Base-by-base conservation (phyloP, 768 basidiomycete species). In the Pleurotus giganteus region DNA sequence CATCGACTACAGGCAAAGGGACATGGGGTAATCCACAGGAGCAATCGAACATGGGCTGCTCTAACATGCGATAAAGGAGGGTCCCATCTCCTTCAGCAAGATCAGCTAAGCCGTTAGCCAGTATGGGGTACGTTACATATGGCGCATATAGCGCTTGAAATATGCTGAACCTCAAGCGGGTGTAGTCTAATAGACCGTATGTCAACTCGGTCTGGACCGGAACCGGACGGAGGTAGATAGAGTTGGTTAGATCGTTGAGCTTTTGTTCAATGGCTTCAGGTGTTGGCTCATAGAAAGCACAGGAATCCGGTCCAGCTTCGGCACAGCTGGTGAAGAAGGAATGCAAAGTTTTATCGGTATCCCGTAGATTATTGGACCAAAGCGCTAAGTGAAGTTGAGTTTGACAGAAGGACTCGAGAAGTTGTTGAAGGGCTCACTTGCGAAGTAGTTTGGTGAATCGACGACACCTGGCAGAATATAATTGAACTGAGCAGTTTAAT, bases 381-480 rank as follows among this genome's bases (percentile, higher is more conserved):
- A 53, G 53, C 37, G 57, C 45, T 57, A 36, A 11, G 34, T 11
- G 39, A 17, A 41, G 12, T 41, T 17, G 19, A 17, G 53, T 54
- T 11, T 32, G 15, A 26, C 29, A 12, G 43, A 50, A 37, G 28
- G 21, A 9, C 19, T 41, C 36, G 29, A 49, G 11, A 47, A 54
- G 1, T n/a, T n/a, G 36, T 29, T 8, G 44, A 11, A 21, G 12
- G 23, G 28, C 57, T 45, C 19, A 62, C 66, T 58, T 29, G 57
- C 61, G 49, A 59, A 69, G 53, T 68, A 69, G 31, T 60, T 53
- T 12, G 61, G 55, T n/a, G 59, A 42, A 56, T 69, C 67, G n/a
- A 63, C 52, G 17, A 69, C 65, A 28, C 58, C 58, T 59, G n/a
- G n/a, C n/a, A 47, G n/a, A 24, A 31, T 4, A 54, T 34, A n/a